Percentiles rank a stretch among this genome's conserved stretches.
Conservation (phyloP, 768 basidiomycete species). For the Suillus subalutaceus region DNA sequence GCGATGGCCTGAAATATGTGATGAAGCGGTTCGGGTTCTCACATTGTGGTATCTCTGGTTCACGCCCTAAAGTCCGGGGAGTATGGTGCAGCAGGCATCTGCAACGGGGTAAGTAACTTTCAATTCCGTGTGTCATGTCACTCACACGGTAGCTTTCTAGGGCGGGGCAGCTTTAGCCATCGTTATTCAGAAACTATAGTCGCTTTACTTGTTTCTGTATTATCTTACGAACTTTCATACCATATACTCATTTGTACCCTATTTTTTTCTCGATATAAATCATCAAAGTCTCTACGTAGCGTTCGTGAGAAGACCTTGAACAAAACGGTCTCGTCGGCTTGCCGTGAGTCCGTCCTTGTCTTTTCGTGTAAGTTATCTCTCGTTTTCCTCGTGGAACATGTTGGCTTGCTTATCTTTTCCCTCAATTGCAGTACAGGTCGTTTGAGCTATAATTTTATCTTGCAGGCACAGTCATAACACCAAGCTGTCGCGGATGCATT, state of each 20-base stretch:
- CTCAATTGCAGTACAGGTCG: not conserved
- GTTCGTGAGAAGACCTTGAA: constrained; percentile 15
- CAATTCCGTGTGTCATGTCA: constrained; percentile 14
- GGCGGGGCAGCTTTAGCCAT: constrained; percentile 93
- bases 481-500: constrained; percentile 14
- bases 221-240: constrained; percentile 21
- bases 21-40: constrained; percentile 65
- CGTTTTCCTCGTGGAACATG: constrained; percentile 14
- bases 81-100: constrained; percentile 95
- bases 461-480: constrained; percentile 6
- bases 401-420: constrained; percentile 21
- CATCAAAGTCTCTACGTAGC: constrained; percentile 9
- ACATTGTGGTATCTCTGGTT: constrained; percentile 91
- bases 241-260: constrained; percentile 16
- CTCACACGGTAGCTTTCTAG: constrained; percentile 41
- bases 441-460: constrained; percentile 12
- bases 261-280: constrained; percentile 14
- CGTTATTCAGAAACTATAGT: constrained; percentile 83
- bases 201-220: constrained; percentile 9
- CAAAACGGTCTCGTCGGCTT: not conserved
- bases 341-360: constrained; percentile 2
- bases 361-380: constrained; percentile 2
- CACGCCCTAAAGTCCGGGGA: constrained; percentile 91
- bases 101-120: constrained; percentile 81
- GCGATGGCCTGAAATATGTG: too few relatives aligned